A percentile compares a stretch with the other conserved stretches of the same genome.
Evolutionary conservation across 345 rosid genomes (phyloP).

Genomic region (Eucalyptus curtisii): DNA sequence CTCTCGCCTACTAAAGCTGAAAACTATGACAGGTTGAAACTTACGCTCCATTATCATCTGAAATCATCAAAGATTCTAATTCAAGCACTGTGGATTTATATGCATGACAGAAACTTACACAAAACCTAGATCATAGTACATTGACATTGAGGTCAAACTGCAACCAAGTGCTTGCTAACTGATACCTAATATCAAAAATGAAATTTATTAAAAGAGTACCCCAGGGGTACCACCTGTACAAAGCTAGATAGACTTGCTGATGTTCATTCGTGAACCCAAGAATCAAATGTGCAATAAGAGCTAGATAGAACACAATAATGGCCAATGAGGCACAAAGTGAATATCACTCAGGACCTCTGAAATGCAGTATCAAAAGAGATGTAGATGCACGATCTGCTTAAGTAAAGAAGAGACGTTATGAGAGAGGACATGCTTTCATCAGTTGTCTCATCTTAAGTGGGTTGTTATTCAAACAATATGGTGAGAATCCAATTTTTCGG

Average conservation of each 20-base stretch:
- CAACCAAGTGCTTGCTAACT: neutral
- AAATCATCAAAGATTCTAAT: neutral
- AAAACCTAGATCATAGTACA: neutral
- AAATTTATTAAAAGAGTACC: neutral
- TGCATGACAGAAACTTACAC: neutral
- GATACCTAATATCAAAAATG: neutral
- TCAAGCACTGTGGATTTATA: neutral
- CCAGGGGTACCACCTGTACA: neutral
- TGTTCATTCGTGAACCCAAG: neutral
- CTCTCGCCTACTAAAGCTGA: conserved; percentile 99
- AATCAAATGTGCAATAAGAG: neutral
- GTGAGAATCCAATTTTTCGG: neutral
- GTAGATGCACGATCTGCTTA: neutral
- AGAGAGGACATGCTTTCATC: neutral
- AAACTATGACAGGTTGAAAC: conserved; percentile 93
- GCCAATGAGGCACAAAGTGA: neutral
- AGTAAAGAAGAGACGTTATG: neutral
- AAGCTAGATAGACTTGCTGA: neutral
- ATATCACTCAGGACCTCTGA: neutral
- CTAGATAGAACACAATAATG: neutral
- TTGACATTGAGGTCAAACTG: neutral
- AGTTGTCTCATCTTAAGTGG: neutral
- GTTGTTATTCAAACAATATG: neutral
- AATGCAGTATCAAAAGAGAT: neutral
- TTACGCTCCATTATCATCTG: conserved; percentile 97